Conservation (phyloP, 768 basidiomycete genomes). For the Suillus lakei region DNA sequence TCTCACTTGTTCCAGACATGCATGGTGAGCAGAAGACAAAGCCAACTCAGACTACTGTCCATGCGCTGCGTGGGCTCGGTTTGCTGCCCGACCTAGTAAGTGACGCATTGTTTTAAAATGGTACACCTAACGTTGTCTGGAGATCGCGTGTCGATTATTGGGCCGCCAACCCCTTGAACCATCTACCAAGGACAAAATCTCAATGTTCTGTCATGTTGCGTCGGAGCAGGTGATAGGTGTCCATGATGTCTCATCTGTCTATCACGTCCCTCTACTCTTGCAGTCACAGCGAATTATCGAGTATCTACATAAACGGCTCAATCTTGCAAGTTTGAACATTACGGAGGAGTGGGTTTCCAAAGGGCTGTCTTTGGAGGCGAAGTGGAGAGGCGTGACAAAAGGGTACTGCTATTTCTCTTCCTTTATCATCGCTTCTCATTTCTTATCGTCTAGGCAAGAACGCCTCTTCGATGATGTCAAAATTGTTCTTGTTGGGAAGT, state of each 20-base stretch:
- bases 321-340: conserved; percentile 62
- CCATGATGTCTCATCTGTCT: conserved; percentile 95
- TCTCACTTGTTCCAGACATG: conserved; percentile 97
- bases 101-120: neutral
- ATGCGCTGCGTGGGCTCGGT: conserved; percentile 90
- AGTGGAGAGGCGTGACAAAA: conserved; percentile 85
- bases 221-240: conserved; percentile 91
- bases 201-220: conserved; percentile 98
- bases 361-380: conserved; percentile 66
- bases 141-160: conserved; percentile 94
- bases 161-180: conserved; percentile 81
- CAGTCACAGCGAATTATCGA: conserved; percentile 90
- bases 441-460: conserved; percentile 70
- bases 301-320: conserved; percentile 83
- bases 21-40: conserved; percentile 99
- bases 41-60: conserved; percentile 96
- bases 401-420: conserved; percentile 49
- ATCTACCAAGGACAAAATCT: conserved; percentile 93
- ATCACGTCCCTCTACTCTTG: conserved; percentile 93
- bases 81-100: conserved; percentile 89
- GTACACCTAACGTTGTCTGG: neutral
- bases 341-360: conserved; percentile 58
- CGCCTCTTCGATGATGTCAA: conserved; percentile 87
- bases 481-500: conserved; percentile 95
- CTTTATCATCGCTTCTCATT: conserved; percentile 2